Conservation (phyloP, 441 rosid genomes). For the Gossypium schwendimanii region DNA sequence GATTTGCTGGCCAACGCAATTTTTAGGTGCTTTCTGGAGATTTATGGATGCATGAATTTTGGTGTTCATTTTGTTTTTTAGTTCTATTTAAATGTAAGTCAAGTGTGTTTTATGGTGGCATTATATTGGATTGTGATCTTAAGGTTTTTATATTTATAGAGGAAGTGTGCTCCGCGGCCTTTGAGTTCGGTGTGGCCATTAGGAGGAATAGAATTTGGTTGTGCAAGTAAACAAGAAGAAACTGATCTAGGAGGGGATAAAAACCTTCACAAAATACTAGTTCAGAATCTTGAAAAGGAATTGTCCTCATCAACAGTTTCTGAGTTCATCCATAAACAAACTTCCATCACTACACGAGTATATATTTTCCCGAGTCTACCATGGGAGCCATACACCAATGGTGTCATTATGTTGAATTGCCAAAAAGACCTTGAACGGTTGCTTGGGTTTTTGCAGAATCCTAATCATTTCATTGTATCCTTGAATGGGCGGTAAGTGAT, state of each 20-base stretch:
- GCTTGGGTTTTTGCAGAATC: constrained; percentile 28
- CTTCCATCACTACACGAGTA: constrained; percentile 21
- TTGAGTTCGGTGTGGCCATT: not conserved
- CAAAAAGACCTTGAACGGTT: constrained; percentile 23
- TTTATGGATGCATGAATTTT: no score
- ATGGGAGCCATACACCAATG: constrained; percentile 26
- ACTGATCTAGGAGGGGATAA: constrained; percentile 32
- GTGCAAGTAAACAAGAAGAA: constrained; percentile 27
- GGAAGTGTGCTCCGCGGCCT: not conserved
- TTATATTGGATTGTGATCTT: no score
- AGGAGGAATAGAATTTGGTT: not conserved
- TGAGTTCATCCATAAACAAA: constrained; percentile 30
- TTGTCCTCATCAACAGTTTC: constrained; percentile 26
- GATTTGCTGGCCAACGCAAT: no score
- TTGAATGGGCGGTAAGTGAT: constrained; percentile 34
- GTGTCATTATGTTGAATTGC: constrained; percentile 25
- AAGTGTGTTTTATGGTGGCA: no score
- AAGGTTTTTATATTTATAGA: constrained; percentile 18
- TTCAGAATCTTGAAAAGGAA: constrained; percentile 41
- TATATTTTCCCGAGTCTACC: constrained; percentile 33
- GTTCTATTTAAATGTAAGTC: no score
- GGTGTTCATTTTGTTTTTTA: no score
- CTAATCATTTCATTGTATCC: constrained; percentile 35
- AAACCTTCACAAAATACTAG: constrained; percentile 11
- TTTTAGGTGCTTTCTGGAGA: no score